Conservation (phyloP, 1,284 basidiomycete species). For the Coniferiporia sulphurascens region DNA sequence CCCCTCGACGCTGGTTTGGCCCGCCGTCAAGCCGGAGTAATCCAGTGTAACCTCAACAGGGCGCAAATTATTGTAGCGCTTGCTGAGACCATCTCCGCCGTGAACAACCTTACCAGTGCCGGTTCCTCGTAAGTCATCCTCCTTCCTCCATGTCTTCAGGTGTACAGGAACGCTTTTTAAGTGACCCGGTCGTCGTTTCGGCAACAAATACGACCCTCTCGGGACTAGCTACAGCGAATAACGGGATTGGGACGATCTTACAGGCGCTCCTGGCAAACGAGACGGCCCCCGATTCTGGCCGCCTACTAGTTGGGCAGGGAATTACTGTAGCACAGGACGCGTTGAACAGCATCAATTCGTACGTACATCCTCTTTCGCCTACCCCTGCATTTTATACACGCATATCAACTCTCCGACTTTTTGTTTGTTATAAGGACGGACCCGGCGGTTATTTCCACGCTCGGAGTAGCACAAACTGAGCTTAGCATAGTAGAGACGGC, state of each 20-base stretch:
- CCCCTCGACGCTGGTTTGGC: neutral
- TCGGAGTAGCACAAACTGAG: constrained; percentile 22
- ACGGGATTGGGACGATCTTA: constrained; percentile 32
- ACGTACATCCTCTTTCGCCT: neutral
- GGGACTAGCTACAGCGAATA: constrained; percentile 29
- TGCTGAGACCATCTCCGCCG: constrained; percentile 9
- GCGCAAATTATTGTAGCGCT: constrained; percentile 6
- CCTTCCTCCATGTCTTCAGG: neutral
- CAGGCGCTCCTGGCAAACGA: constrained; percentile 31
- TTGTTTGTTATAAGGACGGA: constrained; percentile 22
- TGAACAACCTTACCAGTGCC: constrained; percentile 7
- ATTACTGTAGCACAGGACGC: constrained; percentile 30
- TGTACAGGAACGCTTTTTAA: constrained; percentile 13
- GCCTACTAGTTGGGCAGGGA: constrained; percentile 31
- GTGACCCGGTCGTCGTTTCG: constrained; percentile 27
- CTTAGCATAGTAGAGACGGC: constrained; percentile 19
- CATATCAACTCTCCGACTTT: neutral
- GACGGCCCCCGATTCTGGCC: constrained; percentile 31
- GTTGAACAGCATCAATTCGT: constrained; percentile 31
- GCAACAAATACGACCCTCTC: constrained; percentile 25
- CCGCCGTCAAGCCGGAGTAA: constrained; percentile 10
- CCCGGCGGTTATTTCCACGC: constrained; percentile 11
- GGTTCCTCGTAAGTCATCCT: constrained; percentile 5
- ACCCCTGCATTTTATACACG: too few species aligned
- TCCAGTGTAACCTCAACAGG: constrained; percentile 18